Evolutionary conservation across 352 stramenopile species (phyloP).

Genomic region (Ophiocytium majus): DNA sequence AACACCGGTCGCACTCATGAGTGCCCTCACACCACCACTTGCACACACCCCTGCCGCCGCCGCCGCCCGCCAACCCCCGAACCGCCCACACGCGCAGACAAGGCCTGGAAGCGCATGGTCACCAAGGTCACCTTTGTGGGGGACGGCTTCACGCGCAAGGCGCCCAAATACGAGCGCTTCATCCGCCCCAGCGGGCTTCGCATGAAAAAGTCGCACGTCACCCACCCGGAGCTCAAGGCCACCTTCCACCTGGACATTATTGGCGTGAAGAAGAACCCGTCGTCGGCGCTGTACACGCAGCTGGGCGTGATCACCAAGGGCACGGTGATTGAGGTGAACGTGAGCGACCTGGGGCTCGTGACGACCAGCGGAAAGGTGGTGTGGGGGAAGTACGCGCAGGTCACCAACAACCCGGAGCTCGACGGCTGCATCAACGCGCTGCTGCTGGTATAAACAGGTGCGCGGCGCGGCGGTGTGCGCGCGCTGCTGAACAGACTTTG

Average conservation of each 20-base stretch:
- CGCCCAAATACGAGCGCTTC: slow-evolving; percentile 99
- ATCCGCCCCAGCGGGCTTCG: slow-evolving; percentile 96
- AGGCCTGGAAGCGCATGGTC: slow-evolving; percentile 85
- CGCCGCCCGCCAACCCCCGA: too few relatives aligned
- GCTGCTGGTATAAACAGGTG: slow-evolving; percentile 97
- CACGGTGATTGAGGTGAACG: slow-evolving; percentile 99
- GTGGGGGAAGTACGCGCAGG: slow-evolving; percentile 99
- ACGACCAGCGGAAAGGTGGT: slow-evolving; percentile 98
- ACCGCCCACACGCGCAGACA: slow-evolving; percentile 63
- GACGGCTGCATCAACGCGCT: slow-evolving; percentile 99
- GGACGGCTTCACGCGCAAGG: slow-evolving; percentile 98
- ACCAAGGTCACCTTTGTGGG: slow-evolving; percentile 98
- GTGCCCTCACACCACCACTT: too few relatives aligned
- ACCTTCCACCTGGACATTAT: slow-evolving; percentile 99
- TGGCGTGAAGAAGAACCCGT: slow-evolving; percentile 99
- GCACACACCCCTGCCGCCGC: too few relatives aligned
- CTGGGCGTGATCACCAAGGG: slow-evolving; percentile 99
- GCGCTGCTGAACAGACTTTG: too few relatives aligned
- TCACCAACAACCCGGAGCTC: slow-evolving; percentile 99
- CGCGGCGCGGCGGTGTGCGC: too few relatives aligned
- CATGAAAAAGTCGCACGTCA: slow-evolving; percentile 99
- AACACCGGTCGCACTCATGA: too few relatives aligned
- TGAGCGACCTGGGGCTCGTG: slow-evolving; percentile 97
- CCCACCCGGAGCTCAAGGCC: slow-evolving; percentile 99
- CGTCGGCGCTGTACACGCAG: slow-evolving; percentile 64